Evolutionary conservation across 1,284 basidiomycete species (phyloP).

Genomic region (Cryptococcus deneoformans): DNA sequence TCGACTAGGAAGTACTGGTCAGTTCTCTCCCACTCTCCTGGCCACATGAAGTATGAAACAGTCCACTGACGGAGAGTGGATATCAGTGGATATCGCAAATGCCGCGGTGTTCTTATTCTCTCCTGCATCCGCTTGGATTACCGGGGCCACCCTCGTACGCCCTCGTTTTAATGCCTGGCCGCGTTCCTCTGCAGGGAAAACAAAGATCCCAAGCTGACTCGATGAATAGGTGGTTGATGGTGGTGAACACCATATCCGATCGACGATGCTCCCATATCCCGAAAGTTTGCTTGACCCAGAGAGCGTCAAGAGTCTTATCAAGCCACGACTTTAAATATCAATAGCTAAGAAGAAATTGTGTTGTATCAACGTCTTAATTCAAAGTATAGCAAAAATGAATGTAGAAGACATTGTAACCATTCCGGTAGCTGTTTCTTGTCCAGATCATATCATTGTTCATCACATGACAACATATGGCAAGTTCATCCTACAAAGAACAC

Average conservation of each 20-base stretch:
- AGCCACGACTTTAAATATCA: conserved; percentile 6
- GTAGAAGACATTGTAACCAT: not conserved
- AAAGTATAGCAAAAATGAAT: not conserved
- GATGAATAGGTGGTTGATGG: conserved; percentile 43
- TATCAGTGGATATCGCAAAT: conserved; percentile 68
- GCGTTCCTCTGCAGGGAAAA: not conserved
- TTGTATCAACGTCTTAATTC: too few relatives aligned
- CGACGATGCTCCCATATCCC: conserved; percentile 40
- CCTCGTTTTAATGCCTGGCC: too few relatives aligned
- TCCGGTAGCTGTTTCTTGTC: too few relatives aligned
- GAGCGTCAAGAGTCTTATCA: conserved; percentile 26
- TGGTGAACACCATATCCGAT: conserved; percentile 40
- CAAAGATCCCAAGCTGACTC: not conserved
- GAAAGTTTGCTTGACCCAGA: conserved; percentile 43
- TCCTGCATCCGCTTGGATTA: conserved; percentile 76
- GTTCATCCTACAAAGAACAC: not conserved
- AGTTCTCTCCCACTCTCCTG: conserved; percentile 5
- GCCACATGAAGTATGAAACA: not conserved
- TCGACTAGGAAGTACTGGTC: conserved; percentile 60
- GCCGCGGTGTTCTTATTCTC: conserved; percentile 85
- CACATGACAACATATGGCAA: too few relatives aligned
- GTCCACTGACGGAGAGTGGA: not conserved
- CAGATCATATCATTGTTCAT: too few relatives aligned
- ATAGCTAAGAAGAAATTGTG: too few relatives aligned
- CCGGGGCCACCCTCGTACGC: conserved; percentile 58